phyloP scores from a whole-genome alignment of 108 stramenopile species.

The Cyclotella baltica region DNA sequence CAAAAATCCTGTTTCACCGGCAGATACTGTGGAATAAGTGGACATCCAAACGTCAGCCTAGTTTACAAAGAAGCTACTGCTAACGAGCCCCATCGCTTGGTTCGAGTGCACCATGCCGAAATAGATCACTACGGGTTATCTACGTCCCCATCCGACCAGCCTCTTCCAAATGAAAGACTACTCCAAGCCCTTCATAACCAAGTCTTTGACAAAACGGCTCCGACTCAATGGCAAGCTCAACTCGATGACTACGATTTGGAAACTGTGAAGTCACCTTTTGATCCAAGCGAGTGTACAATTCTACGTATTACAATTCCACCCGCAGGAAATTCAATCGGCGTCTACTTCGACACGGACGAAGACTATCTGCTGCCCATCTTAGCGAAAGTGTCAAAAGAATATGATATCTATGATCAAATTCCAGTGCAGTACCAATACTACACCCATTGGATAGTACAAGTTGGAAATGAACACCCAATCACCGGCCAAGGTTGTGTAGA shows the following conservation, averaged over 20 bases:
- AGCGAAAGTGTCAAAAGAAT: background rate
- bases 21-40: background rate
- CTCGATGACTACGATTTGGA: background rate
- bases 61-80: background rate
- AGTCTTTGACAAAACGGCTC: background rate
- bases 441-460: constrained; percentile 1
- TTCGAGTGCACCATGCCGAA: constrained; percentile 1
- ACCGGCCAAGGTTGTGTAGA: background rate
- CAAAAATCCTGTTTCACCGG: background rate
- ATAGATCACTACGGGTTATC: background rate
- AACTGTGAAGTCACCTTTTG: background rate
- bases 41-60: background rate
- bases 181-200: background rate
- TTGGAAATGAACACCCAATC: constrained; percentile 18
- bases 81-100: background rate
- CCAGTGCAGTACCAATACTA: background rate
- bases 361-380: constrained; percentile 5
- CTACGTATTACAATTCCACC: constrained; percentile 7
- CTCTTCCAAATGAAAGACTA: background rate
- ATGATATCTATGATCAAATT: background rate
- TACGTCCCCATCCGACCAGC: background rate
- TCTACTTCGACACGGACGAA: constrained; percentile 1
- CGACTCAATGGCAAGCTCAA: background rate
- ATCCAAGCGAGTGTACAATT: background rate
- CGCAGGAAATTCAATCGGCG: background rate